Evolutionary conservation across 2,329 filamentous ascomycete genomes (phyloP).

Genomic region (Xylariomycetidae sp.): DNA sequence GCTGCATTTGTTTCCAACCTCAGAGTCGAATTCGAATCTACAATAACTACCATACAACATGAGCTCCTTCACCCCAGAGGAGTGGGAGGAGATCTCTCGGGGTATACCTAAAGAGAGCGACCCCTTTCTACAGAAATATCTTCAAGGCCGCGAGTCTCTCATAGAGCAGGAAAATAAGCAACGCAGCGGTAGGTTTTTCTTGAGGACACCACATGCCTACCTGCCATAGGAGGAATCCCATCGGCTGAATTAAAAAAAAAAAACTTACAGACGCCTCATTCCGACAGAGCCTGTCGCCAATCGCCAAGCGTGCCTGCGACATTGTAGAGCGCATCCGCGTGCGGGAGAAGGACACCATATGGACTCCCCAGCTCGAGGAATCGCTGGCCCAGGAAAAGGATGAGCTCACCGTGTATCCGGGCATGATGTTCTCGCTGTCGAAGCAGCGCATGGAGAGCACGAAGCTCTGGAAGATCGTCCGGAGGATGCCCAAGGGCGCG

Average conservation of each 20-base stretch:
- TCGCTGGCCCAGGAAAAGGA: constrained; percentile 55
- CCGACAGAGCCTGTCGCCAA: constrained; percentile 69
- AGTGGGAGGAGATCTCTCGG: constrained; percentile 53
- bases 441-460: constrained; percentile 83
- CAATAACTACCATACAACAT: too few relatives aligned
- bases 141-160: constrained; percentile 69
- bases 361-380: constrained; percentile 72
- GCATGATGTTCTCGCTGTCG: constrained; percentile 89
- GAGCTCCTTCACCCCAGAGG: constrained; percentile 44
- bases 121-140: constrained; percentile 77
- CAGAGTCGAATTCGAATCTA: too few relatives aligned
- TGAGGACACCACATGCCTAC: too few relatives aligned
- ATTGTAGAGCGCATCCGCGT: constrained; percentile 78
- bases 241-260: constrained; percentile 10
- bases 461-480: constrained; percentile 78
- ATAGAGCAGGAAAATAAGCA: constrained; percentile 77
- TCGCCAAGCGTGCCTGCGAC: constrained; percentile 69
- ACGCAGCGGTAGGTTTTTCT: constrained; percentile 61
- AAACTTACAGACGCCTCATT: constrained; percentile 58
- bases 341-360: constrained; percentile 70
- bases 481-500: constrained; percentile 82
- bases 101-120: constrained; percentile 59
- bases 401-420: constrained; percentile 67
- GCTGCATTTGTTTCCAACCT: too few relatives aligned
- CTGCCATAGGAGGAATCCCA: constrained; percentile 12